A percentile compares a stretch with the other conserved stretches of the same genome.
Conservation (phyloP, 768 basidiomycete species). For the Serendipita indica region DNA sequence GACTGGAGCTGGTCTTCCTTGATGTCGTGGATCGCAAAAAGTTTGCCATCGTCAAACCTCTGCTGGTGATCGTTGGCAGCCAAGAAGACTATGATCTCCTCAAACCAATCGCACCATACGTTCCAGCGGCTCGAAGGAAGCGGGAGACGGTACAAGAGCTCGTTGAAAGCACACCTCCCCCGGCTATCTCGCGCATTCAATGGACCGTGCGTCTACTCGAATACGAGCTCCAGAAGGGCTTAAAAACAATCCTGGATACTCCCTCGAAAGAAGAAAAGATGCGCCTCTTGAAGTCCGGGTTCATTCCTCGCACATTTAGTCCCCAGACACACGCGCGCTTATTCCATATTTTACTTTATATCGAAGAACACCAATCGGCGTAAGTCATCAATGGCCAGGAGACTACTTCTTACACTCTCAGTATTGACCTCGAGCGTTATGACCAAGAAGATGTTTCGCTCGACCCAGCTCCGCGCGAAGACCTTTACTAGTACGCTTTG, state of each 20-base stretch:
- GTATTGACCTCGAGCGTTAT: conserved; percentile 22
- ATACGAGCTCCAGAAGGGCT: background rate
- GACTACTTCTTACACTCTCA: background rate
- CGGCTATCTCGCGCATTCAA: background rate
- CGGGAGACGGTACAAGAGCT: conserved; percentile 14
- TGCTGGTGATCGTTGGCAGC: conserved; percentile 34
- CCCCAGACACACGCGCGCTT: conserved; percentile 28
- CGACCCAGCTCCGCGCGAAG: background rate
- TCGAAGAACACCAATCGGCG: conserved; percentile 36
- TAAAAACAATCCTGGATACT: conserved; percentile 18
- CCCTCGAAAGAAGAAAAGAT: conserved; percentile 20
- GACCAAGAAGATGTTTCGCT: conserved; percentile 18
- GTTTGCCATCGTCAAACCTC: conserved; percentile 35
- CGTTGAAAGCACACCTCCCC: conserved; percentile 16
- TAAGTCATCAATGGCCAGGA: conserved; percentile 18
- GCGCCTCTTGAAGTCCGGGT: conserved; percentile 13
- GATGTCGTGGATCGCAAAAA: conserved; percentile 28
- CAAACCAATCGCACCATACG: conserved; percentile 32
- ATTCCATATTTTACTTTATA: conserved; percentile 41
- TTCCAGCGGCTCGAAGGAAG: conserved; percentile 24
- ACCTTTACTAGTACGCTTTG: conserved; percentile 16
- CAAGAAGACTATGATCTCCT: conserved; percentile 32
- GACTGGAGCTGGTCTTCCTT: conserved; percentile 38
- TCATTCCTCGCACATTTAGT: conserved; percentile 30
- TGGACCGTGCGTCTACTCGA: conserved; percentile 11